Conservation (phyloP, 1,284 basidiomycete genomes). For the Moniliophthora roreri region DNA sequence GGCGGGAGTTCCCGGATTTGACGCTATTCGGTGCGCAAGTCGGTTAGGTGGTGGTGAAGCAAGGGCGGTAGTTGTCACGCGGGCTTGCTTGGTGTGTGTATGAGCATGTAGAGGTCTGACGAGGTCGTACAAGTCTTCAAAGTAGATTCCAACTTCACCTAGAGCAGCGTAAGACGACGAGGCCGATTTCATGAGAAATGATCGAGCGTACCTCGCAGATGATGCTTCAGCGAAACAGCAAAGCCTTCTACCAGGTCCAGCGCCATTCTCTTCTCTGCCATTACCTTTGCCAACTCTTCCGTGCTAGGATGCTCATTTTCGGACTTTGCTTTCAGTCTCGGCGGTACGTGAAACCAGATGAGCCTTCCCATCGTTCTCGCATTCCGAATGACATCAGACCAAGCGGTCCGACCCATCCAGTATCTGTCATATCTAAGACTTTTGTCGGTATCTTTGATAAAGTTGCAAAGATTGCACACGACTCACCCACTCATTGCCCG, state of each 20-base stretch:
- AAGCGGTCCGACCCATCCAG: conserved; percentile 59
- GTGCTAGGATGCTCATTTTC: conserved; percentile 26
- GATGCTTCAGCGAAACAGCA: conserved; percentile 62
- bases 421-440: conserved; percentile 56
- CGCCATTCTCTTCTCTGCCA: conserved; percentile 61
- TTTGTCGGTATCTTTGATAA: neutral
- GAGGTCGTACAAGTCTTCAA: conserved; percentile 43
- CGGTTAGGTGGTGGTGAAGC: conserved; percentile 2
- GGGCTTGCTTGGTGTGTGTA: neutral
- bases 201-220: conserved; percentile 56
- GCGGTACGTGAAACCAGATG: conserved; percentile 65
- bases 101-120: conserved; percentile 37
- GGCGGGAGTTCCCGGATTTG: conserved; percentile 16
- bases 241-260: conserved; percentile 61
- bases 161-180: neutral
- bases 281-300: conserved; percentile 46
- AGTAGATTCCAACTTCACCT: conserved; percentile 44
- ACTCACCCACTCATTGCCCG: conserved; percentile 57
- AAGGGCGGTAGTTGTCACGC: conserved; percentile 8
- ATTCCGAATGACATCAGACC: conserved; percentile 58
- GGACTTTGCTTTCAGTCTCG: conserved; percentile 34
- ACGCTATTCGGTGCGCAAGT: neutral
- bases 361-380: conserved; percentile 50
- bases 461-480: neutral
- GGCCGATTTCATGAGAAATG: neutral